Evolutionary conservation across 495 filamentous ascomycete genomes (phyloP).

Genomic region (Neurospora sp.): DNA sequence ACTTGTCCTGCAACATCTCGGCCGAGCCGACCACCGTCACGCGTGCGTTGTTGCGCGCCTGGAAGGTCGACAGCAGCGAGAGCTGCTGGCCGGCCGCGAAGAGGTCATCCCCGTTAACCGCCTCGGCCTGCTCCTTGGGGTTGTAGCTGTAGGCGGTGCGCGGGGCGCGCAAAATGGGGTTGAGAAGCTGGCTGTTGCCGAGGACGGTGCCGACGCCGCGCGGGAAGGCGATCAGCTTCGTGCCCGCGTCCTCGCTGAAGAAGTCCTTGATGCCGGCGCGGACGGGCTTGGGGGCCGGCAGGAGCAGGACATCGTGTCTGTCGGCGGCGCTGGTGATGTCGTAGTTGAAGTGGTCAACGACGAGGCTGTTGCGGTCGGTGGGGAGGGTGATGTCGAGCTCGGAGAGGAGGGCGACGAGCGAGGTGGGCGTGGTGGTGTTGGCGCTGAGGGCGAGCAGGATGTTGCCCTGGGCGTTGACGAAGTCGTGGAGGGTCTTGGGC

Average conservation of each 20-base stretch:
- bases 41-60: constrained; percentile 87
- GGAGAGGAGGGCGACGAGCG: constrained; percentile 72
- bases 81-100: constrained; percentile 78
- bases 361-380: constrained; percentile 65
- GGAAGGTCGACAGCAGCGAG: constrained; percentile 68
- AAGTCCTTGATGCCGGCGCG: constrained; percentile 66
- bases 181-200: constrained; percentile 63
- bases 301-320: constrained; percentile 78
- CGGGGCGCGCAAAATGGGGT: constrained; percentile 72
- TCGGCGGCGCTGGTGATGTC: constrained; percentile 66
- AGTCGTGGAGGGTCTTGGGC: constrained; percentile 78
- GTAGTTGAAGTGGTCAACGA: constrained; percentile 94
- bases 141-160: constrained; percentile 87
- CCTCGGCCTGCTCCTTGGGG: constrained; percentile 72
- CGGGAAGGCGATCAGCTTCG: constrained; percentile 62
- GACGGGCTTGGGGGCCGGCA: constrained; percentile 51
- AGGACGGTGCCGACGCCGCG: constrained; percentile 70
- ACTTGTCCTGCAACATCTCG: constrained; percentile 78
- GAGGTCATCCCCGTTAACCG: constrained; percentile 49
- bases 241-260: constrained; percentile 53
- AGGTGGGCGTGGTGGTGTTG: constrained; percentile 59
- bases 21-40: constrained; percentile 78
- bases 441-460: constrained; percentile 80
- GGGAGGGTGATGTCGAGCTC: constrained; percentile 89
- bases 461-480: constrained; percentile 85